These are phyloP conservation scores for Cercospora sp. DNA, from an alignment of 2,329 filamentous ascomycete genomes.

Conservation along the genomic window DNA sequence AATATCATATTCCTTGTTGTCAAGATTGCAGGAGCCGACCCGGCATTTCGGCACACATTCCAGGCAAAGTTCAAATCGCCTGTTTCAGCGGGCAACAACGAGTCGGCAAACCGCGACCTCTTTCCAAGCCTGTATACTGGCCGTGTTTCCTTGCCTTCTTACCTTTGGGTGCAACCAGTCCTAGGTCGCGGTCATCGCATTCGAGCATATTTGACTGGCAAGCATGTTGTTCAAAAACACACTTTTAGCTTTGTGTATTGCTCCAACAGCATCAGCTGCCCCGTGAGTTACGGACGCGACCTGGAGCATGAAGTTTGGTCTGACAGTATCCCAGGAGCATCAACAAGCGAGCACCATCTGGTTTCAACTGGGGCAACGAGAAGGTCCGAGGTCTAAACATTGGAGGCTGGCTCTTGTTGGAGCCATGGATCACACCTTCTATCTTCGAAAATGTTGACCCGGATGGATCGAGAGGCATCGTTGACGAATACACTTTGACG, in stretches of 20 bases:
- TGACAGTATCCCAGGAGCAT: slow-evolving; percentile 21
- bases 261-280: slow-evolving; percentile 27
- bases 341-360: slow-evolving; percentile 32
- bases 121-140: neutral
- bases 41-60: slow-evolving; percentile 22
- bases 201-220: neutral
- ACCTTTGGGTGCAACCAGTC: neutral
- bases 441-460: slow-evolving; percentile 47
- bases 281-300: slow-evolving; percentile 27
- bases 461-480: slow-evolving; percentile 27
- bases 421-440: slow-evolving; percentile 58
- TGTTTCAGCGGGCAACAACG: slow-evolving; percentile 21
- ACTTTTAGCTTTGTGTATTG: slow-evolving; percentile 32
- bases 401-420: slow-evolving; percentile 52
- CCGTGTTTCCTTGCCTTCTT: neutral
- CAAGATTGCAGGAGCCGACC: slow-evolving; percentile 19
- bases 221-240: slow-evolving; percentile 33
- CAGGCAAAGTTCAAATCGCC: slow-evolving; percentile 12
- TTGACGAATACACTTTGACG: slow-evolving; percentile 56
- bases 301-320: neutral
- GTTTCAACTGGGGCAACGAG: slow-evolving; percentile 52
- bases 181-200: neutral
- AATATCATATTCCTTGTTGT: slow-evolving; percentile 1
- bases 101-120: slow-evolving; percentile 10
- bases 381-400: slow-evolving; percentile 55